Conservation (phyloP, 345 rosid genomes). For the Aethionema arabicum region DNA sequence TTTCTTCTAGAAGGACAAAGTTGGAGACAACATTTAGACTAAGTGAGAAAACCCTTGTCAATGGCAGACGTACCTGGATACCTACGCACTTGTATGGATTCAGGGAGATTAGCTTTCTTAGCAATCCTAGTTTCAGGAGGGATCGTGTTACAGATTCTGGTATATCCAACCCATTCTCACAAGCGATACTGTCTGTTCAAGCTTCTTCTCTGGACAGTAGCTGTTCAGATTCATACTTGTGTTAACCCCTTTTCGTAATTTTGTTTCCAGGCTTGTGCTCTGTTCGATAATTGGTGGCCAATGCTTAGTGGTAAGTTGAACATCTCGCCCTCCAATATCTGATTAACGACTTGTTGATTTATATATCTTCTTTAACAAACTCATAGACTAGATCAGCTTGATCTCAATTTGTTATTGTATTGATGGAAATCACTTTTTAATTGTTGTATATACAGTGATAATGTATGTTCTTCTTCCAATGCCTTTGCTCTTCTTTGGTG, state of each 20-base stretch:
- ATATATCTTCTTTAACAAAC: background rate
- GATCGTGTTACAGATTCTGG: conserved; percentile 86
- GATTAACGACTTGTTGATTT: background rate
- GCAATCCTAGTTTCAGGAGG: conserved; percentile 91
- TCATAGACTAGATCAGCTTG: background rate
- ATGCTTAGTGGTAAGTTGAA: conserved; percentile 72
- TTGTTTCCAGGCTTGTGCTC: conserved; percentile 78
- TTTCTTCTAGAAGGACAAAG: conserved; percentile 23
- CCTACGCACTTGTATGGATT: conserved; percentile 67
- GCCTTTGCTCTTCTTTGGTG: conserved; percentile 85
- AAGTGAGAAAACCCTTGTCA: conserved; percentile 34
- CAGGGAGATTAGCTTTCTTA: conserved; percentile 75
- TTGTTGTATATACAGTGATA: conserved; percentile 54
- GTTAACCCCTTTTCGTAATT: background rate
- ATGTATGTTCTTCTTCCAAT: conserved; percentile 93
- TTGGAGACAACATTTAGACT: background rate
- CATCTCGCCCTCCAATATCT: background rate
- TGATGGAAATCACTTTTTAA: background rate
- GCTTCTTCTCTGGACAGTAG: background rate
- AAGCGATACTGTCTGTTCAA: background rate
- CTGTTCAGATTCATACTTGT: background rate
- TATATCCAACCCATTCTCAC: conserved; percentile 24
- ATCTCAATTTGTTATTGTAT: conserved; percentile 1
- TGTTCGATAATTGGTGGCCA: conserved; percentile 97
- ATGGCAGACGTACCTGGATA: conserved; percentile 88